These are phyloP conservation scores for Psilocybe tampanensis DNA, from an alignment of 768 basidiomycete genomes.

Conservation along the genomic window DNA sequence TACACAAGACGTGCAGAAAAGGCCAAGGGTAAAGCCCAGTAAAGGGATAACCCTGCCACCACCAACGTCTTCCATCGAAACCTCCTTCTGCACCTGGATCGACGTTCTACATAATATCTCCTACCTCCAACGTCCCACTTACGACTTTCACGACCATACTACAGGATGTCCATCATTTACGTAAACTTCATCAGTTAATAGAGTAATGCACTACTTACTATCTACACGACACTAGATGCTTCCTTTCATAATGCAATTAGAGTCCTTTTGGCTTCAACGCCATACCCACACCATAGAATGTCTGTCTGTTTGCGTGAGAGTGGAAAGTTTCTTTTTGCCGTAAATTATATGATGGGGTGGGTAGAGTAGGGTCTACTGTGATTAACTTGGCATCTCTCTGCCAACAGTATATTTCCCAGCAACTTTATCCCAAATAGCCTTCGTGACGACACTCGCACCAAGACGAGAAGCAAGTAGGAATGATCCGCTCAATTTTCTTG, in stretches of 20 bases:
- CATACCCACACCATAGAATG: slow-evolving; percentile 6
- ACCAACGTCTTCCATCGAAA: not conserved
- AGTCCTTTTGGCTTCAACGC: slow-evolving; percentile 19
- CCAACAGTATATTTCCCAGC: slow-evolving; percentile 44
- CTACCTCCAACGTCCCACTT: not conserved
- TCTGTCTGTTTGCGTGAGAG: not conserved
- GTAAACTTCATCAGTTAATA: slow-evolving; percentile 6
- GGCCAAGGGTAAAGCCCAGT: slow-evolving; percentile 26
- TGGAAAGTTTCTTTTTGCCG: no score
- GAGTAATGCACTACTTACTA: not conserved
- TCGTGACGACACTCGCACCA: slow-evolving; percentile 73
- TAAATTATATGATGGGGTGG: not conserved
- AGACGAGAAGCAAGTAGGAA: slow-evolving; percentile 81
- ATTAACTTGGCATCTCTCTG: no score
- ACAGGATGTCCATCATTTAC: not conserved
- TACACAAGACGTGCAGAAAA: slow-evolving; percentile 59
- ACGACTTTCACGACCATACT: slow-evolving; percentile 7
- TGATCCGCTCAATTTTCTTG: slow-evolving; percentile 79
- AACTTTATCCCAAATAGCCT: slow-evolving; percentile 73
- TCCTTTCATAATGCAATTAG: slow-evolving; percentile 13
- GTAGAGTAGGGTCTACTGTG: no score
- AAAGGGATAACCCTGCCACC: not conserved
- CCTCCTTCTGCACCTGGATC: not conserved
- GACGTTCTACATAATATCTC: no score
- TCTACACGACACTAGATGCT: slow-evolving; percentile 11